Percentiles rank a stretch among this genome's conserved stretches.
phyloP scores from a whole-genome alignment of 176 grass and related monocot genomes.

The Hordeum marinum region DNA sequence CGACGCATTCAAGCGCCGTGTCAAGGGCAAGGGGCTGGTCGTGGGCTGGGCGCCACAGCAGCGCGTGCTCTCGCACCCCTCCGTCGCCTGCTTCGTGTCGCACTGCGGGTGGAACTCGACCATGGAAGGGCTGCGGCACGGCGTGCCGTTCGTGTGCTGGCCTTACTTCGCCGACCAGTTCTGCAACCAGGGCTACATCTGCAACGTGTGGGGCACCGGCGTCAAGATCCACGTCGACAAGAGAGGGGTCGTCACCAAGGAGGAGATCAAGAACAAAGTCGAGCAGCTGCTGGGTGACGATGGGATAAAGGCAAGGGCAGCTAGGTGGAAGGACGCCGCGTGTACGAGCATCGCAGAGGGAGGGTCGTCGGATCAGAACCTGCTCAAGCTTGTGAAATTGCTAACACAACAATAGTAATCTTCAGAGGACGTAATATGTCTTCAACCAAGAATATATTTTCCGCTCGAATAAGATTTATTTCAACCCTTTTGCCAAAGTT shows the following conservation, averaged over 20 bases:
- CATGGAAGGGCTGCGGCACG: constrained; percentile 40
- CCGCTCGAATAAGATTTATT: too few relatives aligned
- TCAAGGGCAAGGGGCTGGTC: constrained; percentile 23
- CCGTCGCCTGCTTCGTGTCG: constrained; percentile 41
- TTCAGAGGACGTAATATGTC: too few relatives aligned
- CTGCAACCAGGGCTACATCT: constrained; percentile 54
- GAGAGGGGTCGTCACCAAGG: constrained; percentile 24
- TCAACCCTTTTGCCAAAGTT: too few relatives aligned
- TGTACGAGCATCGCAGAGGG: constrained; percentile 5
- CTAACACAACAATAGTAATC: neutral
- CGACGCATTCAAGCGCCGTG: constrained; percentile 17
- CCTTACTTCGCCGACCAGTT: constrained; percentile 61
- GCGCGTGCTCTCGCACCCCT: constrained; percentile 46
- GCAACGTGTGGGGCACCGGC: constrained; percentile 52
- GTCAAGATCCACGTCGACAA: constrained; percentile 19
- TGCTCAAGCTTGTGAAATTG: constrained; percentile 35
- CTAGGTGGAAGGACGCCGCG: constrained; percentile 28
- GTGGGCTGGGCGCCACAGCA: constrained; percentile 46
- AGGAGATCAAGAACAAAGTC: constrained; percentile 43
- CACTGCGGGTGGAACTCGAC: constrained; percentile 57
- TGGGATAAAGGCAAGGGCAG: constrained; percentile 23
- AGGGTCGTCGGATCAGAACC: constrained; percentile 30
- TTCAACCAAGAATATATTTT: too few relatives aligned
- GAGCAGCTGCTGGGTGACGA: constrained; percentile 16
- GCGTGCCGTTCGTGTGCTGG: constrained; percentile 57